phyloP scores from a whole-genome alignment of 1,284 basidiomycete species.

The Porodaedalea pini region DNA sequence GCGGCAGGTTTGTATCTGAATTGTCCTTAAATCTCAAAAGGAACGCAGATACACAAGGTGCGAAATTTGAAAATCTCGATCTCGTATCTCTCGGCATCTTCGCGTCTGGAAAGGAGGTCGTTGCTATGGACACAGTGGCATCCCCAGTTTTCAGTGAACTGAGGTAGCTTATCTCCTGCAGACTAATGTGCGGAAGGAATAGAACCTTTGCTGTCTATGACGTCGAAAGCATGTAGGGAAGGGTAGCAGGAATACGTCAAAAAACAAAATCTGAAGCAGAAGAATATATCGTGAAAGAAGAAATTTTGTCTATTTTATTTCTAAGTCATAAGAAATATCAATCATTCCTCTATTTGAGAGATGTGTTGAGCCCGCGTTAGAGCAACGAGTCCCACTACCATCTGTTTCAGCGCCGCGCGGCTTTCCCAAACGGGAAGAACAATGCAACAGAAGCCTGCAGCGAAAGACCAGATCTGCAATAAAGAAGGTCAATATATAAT shows the following conservation, averaged over 20 bases:
- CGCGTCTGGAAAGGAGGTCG: slow-evolving; percentile 20
- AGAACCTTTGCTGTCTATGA: too few species aligned
- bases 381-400: slow-evolving; percentile 1
- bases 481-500: not conserved
- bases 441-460: slow-evolving; percentile 45
- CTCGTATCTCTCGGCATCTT: slow-evolving; percentile 12
- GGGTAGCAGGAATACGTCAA: too few species aligned
- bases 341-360: not conserved
- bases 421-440: slow-evolving; percentile 45
- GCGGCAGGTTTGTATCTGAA: too few species aligned
- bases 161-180: too few species aligned
- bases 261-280: too few species aligned
- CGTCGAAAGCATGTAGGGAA: too few species aligned
- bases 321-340: not conserved
- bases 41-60: slow-evolving; percentile 17
- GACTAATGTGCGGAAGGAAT: too few species aligned
- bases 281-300: too few species aligned
- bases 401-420: slow-evolving; percentile 5
- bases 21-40: too few species aligned
- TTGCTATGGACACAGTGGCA: not conserved
- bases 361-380: not conserved
- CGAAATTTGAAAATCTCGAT: slow-evolving; percentile 16
- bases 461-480: slow-evolving; percentile 42
- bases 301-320: too few species aligned
- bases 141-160: slow-evolving; percentile 14